Evolutionary conservation across 1,284 basidiomycete species (phyloP).

Genomic region (Trametes versicolor): DNA sequence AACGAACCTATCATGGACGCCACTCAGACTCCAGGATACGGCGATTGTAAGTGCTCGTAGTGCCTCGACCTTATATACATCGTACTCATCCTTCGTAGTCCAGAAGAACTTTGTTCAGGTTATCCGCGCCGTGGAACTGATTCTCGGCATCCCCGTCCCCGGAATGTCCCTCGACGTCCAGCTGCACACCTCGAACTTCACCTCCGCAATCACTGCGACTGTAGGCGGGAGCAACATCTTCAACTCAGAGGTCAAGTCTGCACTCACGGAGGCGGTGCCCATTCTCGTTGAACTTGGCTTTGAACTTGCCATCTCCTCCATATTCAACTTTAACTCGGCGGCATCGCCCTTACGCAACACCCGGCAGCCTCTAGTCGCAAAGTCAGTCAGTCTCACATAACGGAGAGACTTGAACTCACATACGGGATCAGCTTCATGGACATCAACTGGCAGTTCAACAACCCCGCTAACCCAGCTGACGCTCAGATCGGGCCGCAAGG

Average conservation of each 20-base stretch:
- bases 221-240: constrained; percentile 44
- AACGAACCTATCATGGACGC: constrained; percentile 83
- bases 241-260: constrained; percentile 54
- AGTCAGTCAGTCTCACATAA: constrained; percentile 44
- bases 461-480: constrained; percentile 74
- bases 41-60: constrained; percentile 61
- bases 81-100: constrained; percentile 50
- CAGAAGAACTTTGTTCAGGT: constrained; percentile 75
- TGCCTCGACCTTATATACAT: too few species aligned
- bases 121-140: constrained; percentile 69
- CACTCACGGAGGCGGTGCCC: constrained; percentile 57
- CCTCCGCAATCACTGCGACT: constrained; percentile 50
- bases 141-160: constrained; percentile 60
- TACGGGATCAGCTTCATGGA: constrained; percentile 73
- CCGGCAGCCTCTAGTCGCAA: constrained; percentile 57
- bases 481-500: constrained; percentile 72
- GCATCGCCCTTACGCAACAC: constrained; percentile 24
- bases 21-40: constrained; percentile 68
- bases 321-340: constrained; percentile 40
- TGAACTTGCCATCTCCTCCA: constrained; percentile 46
- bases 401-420: neutral
- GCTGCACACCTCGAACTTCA: constrained; percentile 51
- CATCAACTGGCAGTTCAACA: constrained; percentile 74
- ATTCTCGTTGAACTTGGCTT: constrained; percentile 56
- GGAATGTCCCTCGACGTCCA: constrained; percentile 33